A percentile compares a stretch with the other conserved stretches of the same genome.
Evolutionary conservation across 768 basidiomycete species (phyloP).

Genomic region (Gloeophyllum trabeum): DNA sequence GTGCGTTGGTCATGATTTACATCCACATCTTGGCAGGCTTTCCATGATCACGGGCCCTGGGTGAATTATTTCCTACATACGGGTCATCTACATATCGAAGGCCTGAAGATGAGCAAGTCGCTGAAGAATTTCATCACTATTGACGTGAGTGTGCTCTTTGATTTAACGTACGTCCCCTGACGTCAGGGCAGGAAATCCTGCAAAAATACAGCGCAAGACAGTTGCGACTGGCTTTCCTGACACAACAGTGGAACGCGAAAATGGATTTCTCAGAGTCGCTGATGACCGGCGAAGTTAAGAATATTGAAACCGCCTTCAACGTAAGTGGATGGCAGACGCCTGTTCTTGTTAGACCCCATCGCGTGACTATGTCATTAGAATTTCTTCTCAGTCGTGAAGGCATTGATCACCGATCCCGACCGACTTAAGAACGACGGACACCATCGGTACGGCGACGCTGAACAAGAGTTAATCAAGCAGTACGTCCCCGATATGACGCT

Average conservation of each 20-base stretch:
- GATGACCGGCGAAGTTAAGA: constrained; percentile 83
- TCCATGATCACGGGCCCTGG: constrained; percentile 86
- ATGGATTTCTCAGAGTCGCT: constrained; percentile 89
- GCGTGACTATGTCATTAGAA: constrained; percentile 46
- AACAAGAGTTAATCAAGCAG: constrained; percentile 63
- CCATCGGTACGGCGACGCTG: constrained; percentile 55
- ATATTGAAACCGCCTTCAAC: constrained; percentile 75
- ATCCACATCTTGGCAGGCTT: constrained; percentile 52
- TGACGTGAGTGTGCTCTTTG: constrained; percentile 38
- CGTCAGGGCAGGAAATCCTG: constrained; percentile 74
- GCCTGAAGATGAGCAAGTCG: constrained; percentile 98
- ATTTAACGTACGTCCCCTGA: constrained; percentile 1
- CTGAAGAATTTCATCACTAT: constrained; percentile 99
- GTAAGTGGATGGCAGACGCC: constrained; percentile 39
- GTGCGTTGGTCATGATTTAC: too few relatives aligned
- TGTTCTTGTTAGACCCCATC: not conserved
- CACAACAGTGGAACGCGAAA: constrained; percentile 85
- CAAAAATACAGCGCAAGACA: constrained; percentile 77
- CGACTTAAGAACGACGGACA: constrained; percentile 41
- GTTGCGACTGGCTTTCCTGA: constrained; percentile 82
- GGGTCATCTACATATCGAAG: constrained; percentile 96
- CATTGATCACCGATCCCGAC: constrained; percentile 54
- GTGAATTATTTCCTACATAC: constrained; percentile 99
- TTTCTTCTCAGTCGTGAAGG: constrained; percentile 85
- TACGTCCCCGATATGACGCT: not conserved